phyloP scores from a whole-genome alignment of 2,329 filamentous ascomycete species.

The Chaetomiaceae sp. region DNA sequence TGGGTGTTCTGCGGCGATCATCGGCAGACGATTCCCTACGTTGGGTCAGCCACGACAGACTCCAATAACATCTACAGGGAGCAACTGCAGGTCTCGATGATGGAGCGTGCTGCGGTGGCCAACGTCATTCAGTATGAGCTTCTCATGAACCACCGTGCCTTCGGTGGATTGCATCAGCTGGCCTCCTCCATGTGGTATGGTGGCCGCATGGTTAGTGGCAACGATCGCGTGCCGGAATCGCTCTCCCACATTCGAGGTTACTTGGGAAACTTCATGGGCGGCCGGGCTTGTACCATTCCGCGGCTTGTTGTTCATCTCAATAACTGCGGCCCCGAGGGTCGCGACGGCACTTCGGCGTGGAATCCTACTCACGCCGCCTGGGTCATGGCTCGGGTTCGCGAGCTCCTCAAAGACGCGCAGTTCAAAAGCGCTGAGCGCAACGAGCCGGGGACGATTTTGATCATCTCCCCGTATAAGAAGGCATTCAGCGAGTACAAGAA shows the following conservation, averaged over 20 bases:
- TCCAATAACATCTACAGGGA: constrained; percentile 3
- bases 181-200: constrained; percentile 39
- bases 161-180: constrained; percentile 32
- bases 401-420: constrained; percentile 21
- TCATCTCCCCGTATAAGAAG: constrained; percentile 42
- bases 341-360: constrained; percentile 36
- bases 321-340: neutral
- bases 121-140: constrained; percentile 7
- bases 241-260: constrained; percentile 2
- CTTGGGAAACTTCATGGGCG: neutral
- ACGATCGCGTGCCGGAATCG: constrained; percentile 13
- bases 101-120: constrained; percentile 8
- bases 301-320: constrained; percentile 35
- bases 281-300: constrained; percentile 31
- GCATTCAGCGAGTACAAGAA: constrained; percentile 35
- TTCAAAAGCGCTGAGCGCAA: constrained; percentile 30
- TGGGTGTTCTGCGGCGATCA: constrained; percentile 16
- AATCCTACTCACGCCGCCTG: constrained; percentile 38
- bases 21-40: constrained; percentile 12
- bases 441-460: constrained; percentile 37
- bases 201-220: constrained; percentile 29
- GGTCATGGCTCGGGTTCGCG: constrained; percentile 32
- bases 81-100: constrained; percentile 14
- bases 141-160: constrained; percentile 17
- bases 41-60: constrained; percentile 2